Conservation (phyloP, 257 asterid species). For the Solanum clarkiae region DNA sequence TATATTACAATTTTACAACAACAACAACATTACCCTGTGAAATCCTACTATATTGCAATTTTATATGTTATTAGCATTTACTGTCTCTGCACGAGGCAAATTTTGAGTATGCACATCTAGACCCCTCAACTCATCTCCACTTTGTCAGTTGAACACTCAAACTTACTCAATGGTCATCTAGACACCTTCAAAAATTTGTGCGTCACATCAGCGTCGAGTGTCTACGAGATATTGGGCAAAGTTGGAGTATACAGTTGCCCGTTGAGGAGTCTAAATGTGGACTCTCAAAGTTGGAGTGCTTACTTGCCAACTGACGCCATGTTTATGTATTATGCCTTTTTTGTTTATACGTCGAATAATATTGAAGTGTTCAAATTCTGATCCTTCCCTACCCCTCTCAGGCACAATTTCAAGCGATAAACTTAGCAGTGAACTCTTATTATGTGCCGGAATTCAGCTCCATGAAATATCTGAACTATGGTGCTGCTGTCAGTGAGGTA, state of each 20-base stretch:
- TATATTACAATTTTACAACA: not conserved
- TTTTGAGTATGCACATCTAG: too few relatives aligned
- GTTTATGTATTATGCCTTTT: not conserved
- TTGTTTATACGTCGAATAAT: not conserved
- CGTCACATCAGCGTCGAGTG: too few relatives aligned
- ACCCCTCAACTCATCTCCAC: too few relatives aligned
- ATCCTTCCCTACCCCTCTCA: not conserved
- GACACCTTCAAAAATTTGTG: too few relatives aligned
- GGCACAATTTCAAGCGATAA: constrained; percentile 37
- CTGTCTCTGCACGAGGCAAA: not conserved
- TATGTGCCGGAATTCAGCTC: constrained; percentile 38
- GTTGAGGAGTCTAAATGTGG: too few relatives aligned
- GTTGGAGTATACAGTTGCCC: too few relatives aligned
- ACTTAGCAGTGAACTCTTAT: constrained; percentile 39
- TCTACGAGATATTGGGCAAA: too few relatives aligned
- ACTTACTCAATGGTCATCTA: too few relatives aligned
- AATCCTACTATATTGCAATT: not conserved
- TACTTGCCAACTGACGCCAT: too few relatives aligned
- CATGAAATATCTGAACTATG: constrained; percentile 36
- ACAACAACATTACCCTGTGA: too few relatives aligned
- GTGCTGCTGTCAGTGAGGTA: constrained; percentile 73
- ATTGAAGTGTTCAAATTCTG: not conserved
- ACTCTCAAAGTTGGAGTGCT: too few relatives aligned
- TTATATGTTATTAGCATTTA: not conserved
- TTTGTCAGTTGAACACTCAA: too few relatives aligned